Evolutionary conservation across 257 asterid species (phyloP), one percentile per base, ranked within the genome.

Genomic region (Solanum tacnaense): DNA sequence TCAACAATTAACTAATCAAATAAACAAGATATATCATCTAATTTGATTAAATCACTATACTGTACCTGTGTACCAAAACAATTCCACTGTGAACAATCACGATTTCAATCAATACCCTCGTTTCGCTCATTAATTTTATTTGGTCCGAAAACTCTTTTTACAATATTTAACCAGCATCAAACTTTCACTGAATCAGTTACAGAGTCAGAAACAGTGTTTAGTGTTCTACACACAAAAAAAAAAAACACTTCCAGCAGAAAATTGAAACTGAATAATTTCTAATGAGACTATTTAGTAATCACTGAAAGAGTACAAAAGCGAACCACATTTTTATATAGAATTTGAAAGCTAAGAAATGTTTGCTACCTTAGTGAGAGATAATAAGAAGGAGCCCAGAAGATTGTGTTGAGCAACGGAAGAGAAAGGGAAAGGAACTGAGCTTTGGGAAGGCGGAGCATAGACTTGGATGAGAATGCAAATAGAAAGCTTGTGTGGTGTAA

Each of bases 401-500:
- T 97, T 97, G 92, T 97, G 99, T 90, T 96, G 98, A 21, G 96
- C 87, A 21, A 95, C 93, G 29, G 99, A 96, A 79, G 98, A 93
- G 88, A 97, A 97, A n/a, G 99, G 98, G 85, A 94, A 92, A 3
- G 99, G 98, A 58, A 91, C 86, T 46, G 98, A 90, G 90, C 56
- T 88, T 90, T 96, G 98, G 41, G 96, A 90, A 39, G 96, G 98
- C 86, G 98, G 98, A 82, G 99, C 98, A 90, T 92, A 97, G 46
- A 92, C 92, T 89, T 94, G 97, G 89, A 92, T 92, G 72, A 97
- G 87, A 31, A 95, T 91, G 94, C 99, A 94, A 60, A 96, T 89
- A 65, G 98, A 92, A 86, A 96, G 94, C 92, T 94, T 96, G 93
- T 97, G 98, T 16, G 99, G 99, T 2, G 99, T 94, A 86, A 97